Evolutionary conservation across 1,284 basidiomycete species (phyloP).

Genomic region (Austropuccinia psidii): DNA sequence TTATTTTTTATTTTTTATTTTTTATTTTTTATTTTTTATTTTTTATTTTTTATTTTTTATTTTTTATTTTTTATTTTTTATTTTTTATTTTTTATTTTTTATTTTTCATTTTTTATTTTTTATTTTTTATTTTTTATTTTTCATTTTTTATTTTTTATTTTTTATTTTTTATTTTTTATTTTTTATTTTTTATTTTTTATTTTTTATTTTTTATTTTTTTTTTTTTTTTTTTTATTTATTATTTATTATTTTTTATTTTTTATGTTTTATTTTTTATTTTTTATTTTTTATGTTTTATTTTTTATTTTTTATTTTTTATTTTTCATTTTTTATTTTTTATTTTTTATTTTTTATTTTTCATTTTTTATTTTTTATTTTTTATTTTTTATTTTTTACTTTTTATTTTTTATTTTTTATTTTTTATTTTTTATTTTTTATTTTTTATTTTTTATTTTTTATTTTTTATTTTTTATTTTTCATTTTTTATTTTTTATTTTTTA

Average conservation of each 20-base stretch:
- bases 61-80: background rate
- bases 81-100: background rate
- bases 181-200: background rate
- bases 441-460: background rate
- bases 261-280: background rate
- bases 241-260: background rate
- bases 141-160: background rate
- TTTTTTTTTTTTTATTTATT: background rate
- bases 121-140: background rate
- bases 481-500: background rate
- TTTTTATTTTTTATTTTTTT: background rate
- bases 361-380: background rate
- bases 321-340: background rate
- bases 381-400: background rate
- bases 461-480: background rate
- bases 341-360: background rate
- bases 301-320: background rate
- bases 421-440: background rate
- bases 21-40: background rate
- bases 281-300: background rate
- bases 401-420: background rate
- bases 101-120: background rate
- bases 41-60: background rate
- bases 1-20: background rate
- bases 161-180: background rate